Evolutionary conservation across 805 yeast species (phyloP).

Genomic region (Pichia thaimueangensis): DNA sequence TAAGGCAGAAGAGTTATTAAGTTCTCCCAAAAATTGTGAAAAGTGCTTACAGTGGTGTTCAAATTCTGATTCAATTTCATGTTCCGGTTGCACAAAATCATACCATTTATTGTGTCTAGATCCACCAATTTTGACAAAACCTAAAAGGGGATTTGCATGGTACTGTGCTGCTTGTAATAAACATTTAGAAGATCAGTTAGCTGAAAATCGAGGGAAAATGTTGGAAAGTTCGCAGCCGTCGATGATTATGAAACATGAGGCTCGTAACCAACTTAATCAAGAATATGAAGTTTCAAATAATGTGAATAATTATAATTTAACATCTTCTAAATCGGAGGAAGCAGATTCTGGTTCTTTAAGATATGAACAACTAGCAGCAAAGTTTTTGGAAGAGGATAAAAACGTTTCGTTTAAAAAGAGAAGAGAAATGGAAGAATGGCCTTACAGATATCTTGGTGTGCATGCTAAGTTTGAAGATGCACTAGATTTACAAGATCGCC

Average conservation of each 20-base stretch:
- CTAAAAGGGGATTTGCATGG: conserved; percentile 88
- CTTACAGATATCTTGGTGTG: conserved; percentile 70
- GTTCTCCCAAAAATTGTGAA: conserved; percentile 63
- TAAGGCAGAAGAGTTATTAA: conserved; percentile 53
- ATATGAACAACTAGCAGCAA: conserved; percentile 52
- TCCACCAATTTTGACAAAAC: conserved; percentile 75
- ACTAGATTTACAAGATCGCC: conserved; percentile 67
- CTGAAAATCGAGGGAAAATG: conserved; percentile 31
- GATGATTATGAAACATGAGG: conserved; percentile 15
- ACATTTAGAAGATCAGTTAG: conserved; percentile 41
- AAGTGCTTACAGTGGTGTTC: conserved; percentile 84
- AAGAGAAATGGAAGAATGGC: conserved; percentile 68
- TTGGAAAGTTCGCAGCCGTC: conserved; percentile 26
- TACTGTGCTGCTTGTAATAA: conserved; percentile 76
- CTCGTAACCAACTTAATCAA: not conserved
- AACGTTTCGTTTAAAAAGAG: conserved; percentile 37
- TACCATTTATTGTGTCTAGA: conserved; percentile 82
- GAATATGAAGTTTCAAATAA: not conserved
- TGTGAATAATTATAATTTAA: not conserved
- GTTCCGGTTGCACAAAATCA: conserved; percentile 66
- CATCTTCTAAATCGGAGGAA: not conserved
- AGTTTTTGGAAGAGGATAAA: conserved; percentile 44
- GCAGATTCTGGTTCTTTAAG: conserved; percentile 27
- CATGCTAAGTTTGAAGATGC: conserved; percentile 72
- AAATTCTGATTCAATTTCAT: conserved; percentile 61